Conservation (phyloP, 208 protist genomes). For the Trypanosomatidae sp. region DNA sequence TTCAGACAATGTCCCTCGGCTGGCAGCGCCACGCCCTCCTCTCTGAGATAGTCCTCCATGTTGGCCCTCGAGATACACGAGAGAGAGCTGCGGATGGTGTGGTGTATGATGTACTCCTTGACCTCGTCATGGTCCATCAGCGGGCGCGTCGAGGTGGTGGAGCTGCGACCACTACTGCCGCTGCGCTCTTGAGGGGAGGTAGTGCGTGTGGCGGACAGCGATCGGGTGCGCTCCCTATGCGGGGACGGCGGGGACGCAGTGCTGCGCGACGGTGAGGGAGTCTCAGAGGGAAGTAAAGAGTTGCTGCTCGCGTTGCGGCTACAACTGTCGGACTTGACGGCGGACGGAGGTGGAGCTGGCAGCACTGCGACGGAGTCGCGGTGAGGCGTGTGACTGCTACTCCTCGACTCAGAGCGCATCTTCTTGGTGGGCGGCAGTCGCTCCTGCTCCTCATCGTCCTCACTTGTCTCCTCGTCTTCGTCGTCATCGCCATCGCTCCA, state of each 20-base stretch:
- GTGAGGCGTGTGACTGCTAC: slow-evolving; percentile 2
- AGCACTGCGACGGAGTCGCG: slow-evolving; percentile 9
- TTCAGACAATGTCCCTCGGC: slow-evolving; percentile 36
- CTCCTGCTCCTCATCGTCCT: slow-evolving; percentile 10
- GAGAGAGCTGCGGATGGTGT: slow-evolving; percentile 48
- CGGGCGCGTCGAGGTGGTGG: slow-evolving; percentile 1
- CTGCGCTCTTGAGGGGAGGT: background rate
- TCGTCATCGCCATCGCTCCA: slow-evolving; percentile 9
- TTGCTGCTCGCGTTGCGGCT: background rate
- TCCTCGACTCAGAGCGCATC: slow-evolving; percentile 8
- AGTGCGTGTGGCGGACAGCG: slow-evolving; percentile 5
- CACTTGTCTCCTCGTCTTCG: slow-evolving; percentile 5
- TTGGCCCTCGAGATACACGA: slow-evolving; percentile 31
- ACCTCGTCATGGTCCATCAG: slow-evolving; percentile 40
- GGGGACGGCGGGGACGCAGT: slow-evolving; percentile 4
- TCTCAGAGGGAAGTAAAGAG: background rate
- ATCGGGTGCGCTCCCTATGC: slow-evolving; percentile 9
- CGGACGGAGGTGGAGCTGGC: slow-evolving; percentile 27
- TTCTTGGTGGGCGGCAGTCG: slow-evolving; percentile 7
- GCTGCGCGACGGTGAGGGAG: background rate
- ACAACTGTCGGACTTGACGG: slow-evolving; percentile 10
- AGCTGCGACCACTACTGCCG: slow-evolving; percentile 6
- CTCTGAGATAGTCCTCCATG: slow-evolving; percentile 39
- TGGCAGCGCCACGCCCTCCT: slow-evolving; percentile 32
- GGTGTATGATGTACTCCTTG: slow-evolving; percentile 40